Base-by-base conservation (phyloP, 371 early-diverging fungal genomes). In the Lichtheimia corymbifera region DNA sequence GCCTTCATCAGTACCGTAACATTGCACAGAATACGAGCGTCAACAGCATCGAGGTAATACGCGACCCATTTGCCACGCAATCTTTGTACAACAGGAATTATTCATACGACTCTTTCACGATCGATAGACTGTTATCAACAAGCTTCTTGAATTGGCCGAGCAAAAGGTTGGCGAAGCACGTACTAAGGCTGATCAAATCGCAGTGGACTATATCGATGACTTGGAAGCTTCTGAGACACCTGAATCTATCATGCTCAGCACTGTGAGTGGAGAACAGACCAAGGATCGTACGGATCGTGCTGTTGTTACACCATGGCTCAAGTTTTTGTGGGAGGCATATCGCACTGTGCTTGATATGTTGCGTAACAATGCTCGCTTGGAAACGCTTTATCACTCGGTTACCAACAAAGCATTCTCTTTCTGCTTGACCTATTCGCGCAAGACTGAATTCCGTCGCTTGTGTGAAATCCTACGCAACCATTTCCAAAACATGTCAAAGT, bases 251-350 rank as follows among this genome's bases (percentile, higher is more conserved):
- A 88, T 97, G 67, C 79, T 96, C 63, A 91, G 93, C 77, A 92
- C 96, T 62, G 95, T 99, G 54, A 93, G 93, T 59, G 92, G 92
- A 43, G 97, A 97, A 62, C 95, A 93, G 74, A 88, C 73, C 79
- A 95, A 95, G 77, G 98, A 98, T 75, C 86, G 97, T 52, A 95
- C 97, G 14, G 97, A 97, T 73, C 92, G 98, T 60, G 95, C 93
- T 58, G 92, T 97, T 35, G 96, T 98, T 53, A 97, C 97, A 14
- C 98, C 99, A 42, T 97, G 97, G 95, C 85, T 99, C 64, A 94
- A 93, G 78, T 96, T 99, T 72, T 85, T 97, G 70, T 99, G 99
- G 99, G 99, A 99, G 80, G 91, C 93, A 17, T 98, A 97, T 83
- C 88, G 99, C 61, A 97, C 94, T 59, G 91, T 94, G 30, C 85